Evolutionary conservation across 495 filamentous ascomycete species (phyloP).

Genomic region (Neohortaea acidophila): DNA sequence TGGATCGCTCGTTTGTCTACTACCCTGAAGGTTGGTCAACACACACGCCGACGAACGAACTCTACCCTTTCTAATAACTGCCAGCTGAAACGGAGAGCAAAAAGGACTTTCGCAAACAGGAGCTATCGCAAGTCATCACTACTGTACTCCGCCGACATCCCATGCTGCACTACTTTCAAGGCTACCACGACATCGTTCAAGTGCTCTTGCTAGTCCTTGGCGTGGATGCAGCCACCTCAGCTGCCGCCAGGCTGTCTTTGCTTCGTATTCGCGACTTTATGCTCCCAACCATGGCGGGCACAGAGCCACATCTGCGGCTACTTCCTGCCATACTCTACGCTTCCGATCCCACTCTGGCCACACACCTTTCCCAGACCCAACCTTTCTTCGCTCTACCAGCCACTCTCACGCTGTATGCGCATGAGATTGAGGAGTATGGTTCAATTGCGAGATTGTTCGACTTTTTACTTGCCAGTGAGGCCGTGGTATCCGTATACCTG

Average conservation of each 20-base stretch:
- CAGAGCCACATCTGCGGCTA: slow-evolving; percentile 66
- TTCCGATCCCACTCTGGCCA: slow-evolving; percentile 49
- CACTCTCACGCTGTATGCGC: slow-evolving; percentile 86
- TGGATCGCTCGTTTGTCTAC: slow-evolving; percentile 91
- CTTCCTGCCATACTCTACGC: slow-evolving; percentile 64
- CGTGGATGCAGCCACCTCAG: slow-evolving; percentile 33
- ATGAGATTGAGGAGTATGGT: slow-evolving; percentile 80
- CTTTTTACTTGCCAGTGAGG: slow-evolving; percentile 69
- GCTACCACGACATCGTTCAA: slow-evolving; percentile 96
- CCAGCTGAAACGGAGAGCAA: slow-evolving; percentile 38
- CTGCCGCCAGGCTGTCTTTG: slow-evolving; percentile 65
- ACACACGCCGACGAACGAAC: slow-evolving; percentile 18
- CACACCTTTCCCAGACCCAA: slow-evolving; percentile 58
- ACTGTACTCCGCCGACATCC: slow-evolving; percentile 65
- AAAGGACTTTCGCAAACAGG: slow-evolving; percentile 47
- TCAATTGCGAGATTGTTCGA: slow-evolving; percentile 84
- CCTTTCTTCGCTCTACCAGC: slow-evolving; percentile 87
- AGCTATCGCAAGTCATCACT: slow-evolving; percentile 61
- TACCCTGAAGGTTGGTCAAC: slow-evolving; percentile 56
- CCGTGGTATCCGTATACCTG: slow-evolving; percentile 74
- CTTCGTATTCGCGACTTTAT: slow-evolving; percentile 93
- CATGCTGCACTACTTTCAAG: slow-evolving; percentile 90
- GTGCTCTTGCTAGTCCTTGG: slow-evolving; percentile 82
- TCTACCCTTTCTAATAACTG: slow-evolving; percentile 10
- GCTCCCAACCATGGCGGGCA: slow-evolving; percentile 74